These are phyloP conservation scores for Emmonsiellopsis sp. DNA, from an alignment of 2,329 filamentous ascomycete genomes.

Conservation along the genomic window DNA sequence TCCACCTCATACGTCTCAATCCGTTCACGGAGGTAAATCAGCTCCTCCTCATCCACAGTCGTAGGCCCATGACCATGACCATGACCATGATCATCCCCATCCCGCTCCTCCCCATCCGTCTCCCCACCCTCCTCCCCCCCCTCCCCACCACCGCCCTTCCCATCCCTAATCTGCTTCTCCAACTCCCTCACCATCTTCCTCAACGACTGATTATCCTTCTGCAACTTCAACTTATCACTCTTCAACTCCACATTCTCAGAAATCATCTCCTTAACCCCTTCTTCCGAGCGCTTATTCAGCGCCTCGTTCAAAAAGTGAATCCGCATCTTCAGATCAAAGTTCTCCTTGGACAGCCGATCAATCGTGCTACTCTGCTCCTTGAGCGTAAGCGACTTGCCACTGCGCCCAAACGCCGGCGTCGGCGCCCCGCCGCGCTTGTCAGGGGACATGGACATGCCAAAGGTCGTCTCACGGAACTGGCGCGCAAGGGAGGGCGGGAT, in stretches of 20 bases:
- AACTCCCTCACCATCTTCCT: slow-evolving; percentile 75
- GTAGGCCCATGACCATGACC: slow-evolving; percentile 48
- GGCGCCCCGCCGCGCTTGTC: slow-evolving; percentile 47
- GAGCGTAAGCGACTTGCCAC: slow-evolving; percentile 67
- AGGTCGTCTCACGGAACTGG: slow-evolving; percentile 63
- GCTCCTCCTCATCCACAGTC: slow-evolving; percentile 68
- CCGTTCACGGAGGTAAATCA: slow-evolving; percentile 73
- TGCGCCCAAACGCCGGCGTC: slow-evolving; percentile 41
- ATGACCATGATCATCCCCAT: slow-evolving; percentile 33
- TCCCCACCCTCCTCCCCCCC: slow-evolving; percentile 34
- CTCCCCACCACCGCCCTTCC: slow-evolving; percentile 38
- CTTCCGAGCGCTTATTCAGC: slow-evolving; percentile 84
- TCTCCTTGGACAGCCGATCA: slow-evolving; percentile 91
- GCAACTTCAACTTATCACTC: slow-evolving; percentile 76
- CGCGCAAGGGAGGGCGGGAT: slow-evolving; percentile 81
- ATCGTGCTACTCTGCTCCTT: slow-evolving; percentile 98
- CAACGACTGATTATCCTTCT: slow-evolving; percentile 81
- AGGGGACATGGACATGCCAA: slow-evolving; percentile 42
- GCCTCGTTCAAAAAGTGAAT: slow-evolving; percentile 95
- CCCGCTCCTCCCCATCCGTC: slow-evolving; percentile 34
- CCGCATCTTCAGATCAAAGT: slow-evolving; percentile 94
- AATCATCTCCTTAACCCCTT: slow-evolving; percentile 96
- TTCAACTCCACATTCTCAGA: slow-evolving; percentile 94
- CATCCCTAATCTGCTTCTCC: slow-evolving; percentile 63
- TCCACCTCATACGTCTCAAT: slow-evolving; percentile 76